phyloP scores from a whole-genome alignment of 441 rosid species.

The Jatropha podagrica region DNA sequence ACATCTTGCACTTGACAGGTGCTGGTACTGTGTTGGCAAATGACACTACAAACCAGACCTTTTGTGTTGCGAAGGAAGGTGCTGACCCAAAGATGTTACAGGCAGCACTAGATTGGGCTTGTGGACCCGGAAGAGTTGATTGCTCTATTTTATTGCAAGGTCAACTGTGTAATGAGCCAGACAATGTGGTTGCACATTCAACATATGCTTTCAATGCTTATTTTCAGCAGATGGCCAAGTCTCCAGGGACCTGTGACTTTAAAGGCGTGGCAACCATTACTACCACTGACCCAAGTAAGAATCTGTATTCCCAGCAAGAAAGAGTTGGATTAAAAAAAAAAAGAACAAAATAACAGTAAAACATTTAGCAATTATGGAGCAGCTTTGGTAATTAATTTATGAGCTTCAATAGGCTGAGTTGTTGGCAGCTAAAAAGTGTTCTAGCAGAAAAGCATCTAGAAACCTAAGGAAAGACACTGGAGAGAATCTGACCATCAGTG shows the following conservation, averaged over 20 bases:
- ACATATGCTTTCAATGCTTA: slow-evolving; percentile 87
- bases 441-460: slow-evolving; percentile 5
- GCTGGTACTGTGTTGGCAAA: slow-evolving; percentile 78
- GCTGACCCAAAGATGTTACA: slow-evolving; percentile 85
- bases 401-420: not conserved
- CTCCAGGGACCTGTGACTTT: slow-evolving; percentile 84
- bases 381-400: not conserved
- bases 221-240: slow-evolving; percentile 69
- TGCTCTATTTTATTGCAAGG: slow-evolving; percentile 76
- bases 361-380: too few relatives aligned
- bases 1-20: slow-evolving; percentile 71
- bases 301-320: not conserved
- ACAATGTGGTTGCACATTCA: slow-evolving; percentile 70
- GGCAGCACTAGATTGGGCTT: slow-evolving; percentile 97
- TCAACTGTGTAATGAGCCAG: slow-evolving; percentile 73
- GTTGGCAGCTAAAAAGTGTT: not conserved
- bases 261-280: slow-evolving; percentile 87
- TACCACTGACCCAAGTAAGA: slow-evolving; percentile 87
- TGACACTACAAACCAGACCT: slow-evolving; percentile 93
- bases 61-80: slow-evolving; percentile 71
- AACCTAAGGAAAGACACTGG: not conserved
- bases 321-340: not conserved
- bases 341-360: too few relatives aligned
- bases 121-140: slow-evolving; percentile 91
- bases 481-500: not conserved